A percentile compares a stretch with the other conserved stretches of the same genome.
phyloP scores from a whole-genome alignment of 169 alveolate species.

The Plasmodium knowlesi region DNA sequence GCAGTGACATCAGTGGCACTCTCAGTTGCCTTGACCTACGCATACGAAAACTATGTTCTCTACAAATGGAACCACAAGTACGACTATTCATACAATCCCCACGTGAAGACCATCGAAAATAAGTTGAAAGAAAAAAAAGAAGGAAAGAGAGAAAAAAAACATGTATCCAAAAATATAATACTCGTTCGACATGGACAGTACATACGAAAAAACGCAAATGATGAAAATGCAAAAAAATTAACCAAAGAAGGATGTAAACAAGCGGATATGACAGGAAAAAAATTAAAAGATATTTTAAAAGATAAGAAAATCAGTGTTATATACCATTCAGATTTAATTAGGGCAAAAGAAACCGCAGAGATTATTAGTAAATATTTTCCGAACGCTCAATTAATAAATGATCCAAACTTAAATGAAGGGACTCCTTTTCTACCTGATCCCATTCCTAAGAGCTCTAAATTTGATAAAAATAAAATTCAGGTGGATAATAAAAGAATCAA shows the following conservation, averaged over 20 bases:
- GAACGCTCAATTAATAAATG: conserved; percentile 75
- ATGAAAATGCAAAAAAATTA: conserved; percentile 74
- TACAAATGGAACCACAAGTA: conserved; percentile 71
- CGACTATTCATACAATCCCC: conserved; percentile 60
- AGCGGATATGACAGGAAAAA: conserved; percentile 77
- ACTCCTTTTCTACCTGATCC: conserved; percentile 81
- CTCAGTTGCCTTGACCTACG: conserved; percentile 41
- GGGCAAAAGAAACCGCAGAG: conserved; percentile 82
- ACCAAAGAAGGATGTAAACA: conserved; percentile 80
- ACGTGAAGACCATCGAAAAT: conserved; percentile 26
- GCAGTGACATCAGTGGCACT: conserved; percentile 42
- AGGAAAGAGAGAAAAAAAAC: conserved; percentile 45
- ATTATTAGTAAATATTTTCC: conserved; percentile 82
- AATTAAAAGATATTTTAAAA: conserved; percentile 65
- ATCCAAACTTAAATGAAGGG: conserved; percentile 81
- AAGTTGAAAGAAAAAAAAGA: conserved; percentile 39
- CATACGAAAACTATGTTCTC: conserved; percentile 47
- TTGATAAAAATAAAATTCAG: conserved; percentile 71
- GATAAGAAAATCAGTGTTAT: conserved; percentile 74
- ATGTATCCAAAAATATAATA: conserved; percentile 74
- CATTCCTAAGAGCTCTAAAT: conserved; percentile 75
- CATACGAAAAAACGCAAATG: conserved; percentile 41
- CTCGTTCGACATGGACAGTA: conserved; percentile 82
- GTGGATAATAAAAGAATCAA: conserved; percentile 78
- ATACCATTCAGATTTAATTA: conserved; percentile 78